Base-by-base conservation (phyloP, 106 monocot species). In the Acorus calamus region DNA sequence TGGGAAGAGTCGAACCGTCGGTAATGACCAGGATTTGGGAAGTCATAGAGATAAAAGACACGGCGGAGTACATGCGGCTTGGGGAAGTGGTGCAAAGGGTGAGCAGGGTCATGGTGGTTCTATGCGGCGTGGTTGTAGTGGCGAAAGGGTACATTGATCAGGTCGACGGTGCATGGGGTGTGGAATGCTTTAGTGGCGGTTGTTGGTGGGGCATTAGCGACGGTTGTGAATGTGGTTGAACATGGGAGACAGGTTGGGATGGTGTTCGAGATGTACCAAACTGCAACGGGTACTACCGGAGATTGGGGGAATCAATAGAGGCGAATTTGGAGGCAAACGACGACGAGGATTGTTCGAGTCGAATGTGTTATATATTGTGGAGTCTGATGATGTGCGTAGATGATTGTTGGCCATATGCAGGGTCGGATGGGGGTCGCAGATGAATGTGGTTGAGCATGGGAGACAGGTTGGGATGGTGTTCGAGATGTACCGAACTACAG, bases 391-490 rank as follows among this genome's bases (percentile, higher is more conserved):
- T 14, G 63, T 47, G 6, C n/a, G n/a, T n/a, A n/a, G n/a, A n/a
- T n/a, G n/a, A n/a, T n/a, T n/a, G n/a, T n/a, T n/a, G n/a, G n/a
- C n/a, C n/a, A n/a, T n/a, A n/a, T n/a, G n/a, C n/a, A n/a, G n/a
- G n/a, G n/a, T n/a, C n/a, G 50, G 12, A 14, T 50, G 48, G 9
- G 63, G 49, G 8, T 28, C 45, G 13, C 50, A 60, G 8, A 47
- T 61, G 50, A 79, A 79, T 49, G 74, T 69, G 3, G 10, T 74
- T 59, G 69, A 73, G 46, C 79, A 79, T 48, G 72, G 68, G 2
- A 68, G 68, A 48, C 78, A 78, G 69, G 53, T 73, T 47, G 78
- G 78, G 3, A 78, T 78, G 78, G 63, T 78, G 67, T 63, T 78
- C 52, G 78, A 78, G 67, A 43, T 78, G 63, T 68, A 56, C 50